Evolutionary conservation across 768 basidiomycete genomes (phyloP).

Genomic region (Tricholoma bakamatsutake): DNA sequence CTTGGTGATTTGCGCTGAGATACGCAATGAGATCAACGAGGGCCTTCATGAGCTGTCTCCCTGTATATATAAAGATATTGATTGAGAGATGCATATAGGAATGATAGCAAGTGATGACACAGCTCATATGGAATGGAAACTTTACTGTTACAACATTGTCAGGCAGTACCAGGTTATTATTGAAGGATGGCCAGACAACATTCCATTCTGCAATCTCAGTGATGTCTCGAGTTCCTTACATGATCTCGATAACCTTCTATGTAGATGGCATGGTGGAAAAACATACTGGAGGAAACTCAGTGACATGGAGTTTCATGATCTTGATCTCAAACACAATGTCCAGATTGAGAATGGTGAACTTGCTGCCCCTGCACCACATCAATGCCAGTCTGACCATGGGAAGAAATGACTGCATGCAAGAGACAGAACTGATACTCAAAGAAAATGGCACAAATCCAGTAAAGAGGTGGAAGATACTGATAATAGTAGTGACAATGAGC

Average conservation of each 20-base stretch:
- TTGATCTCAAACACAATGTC: neutral
- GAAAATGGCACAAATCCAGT: neutral
- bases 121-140: conserved; percentile 10
- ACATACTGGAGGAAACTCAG: conserved; percentile 2
- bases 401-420: conserved; percentile 1
- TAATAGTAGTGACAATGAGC: neutral
- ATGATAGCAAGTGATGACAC: neutral
- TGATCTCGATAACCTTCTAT: conserved; percentile 4
- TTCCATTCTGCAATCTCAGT: neutral
- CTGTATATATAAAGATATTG: neutral
- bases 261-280: neutral
- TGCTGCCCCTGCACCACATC: conserved; percentile 3
- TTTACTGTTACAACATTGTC: conserved; percentile 10
- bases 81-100: neutral
- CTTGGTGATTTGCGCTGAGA: neutral
- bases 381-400: conserved; percentile 5
- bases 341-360: conserved; percentile 2
- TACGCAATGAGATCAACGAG: conserved; percentile 6
- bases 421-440: neutral
- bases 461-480: neutral
- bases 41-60: neutral
- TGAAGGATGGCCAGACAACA: no score
- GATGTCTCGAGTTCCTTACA: neutral
- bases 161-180: neutral
- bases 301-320: neutral